Evolutionary conservation across 352 stramenopile genomes (phyloP), one percentile per base, ranked within the genome.

Genomic region (Phytophthora cajani): DNA sequence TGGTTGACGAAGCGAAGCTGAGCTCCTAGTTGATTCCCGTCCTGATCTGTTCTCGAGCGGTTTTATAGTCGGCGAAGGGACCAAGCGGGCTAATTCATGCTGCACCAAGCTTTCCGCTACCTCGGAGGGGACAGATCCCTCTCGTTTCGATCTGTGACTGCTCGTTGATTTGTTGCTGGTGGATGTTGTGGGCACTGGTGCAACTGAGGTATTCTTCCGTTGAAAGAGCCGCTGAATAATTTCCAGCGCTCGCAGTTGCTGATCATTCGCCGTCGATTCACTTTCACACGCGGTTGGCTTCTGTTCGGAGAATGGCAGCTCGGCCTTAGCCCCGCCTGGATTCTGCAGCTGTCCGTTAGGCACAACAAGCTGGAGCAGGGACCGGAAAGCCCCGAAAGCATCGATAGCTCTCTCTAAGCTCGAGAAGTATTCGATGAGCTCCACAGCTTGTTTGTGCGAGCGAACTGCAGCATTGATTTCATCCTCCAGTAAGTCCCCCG

Each of bases 311-410:
- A 12, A 6, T 36, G 58, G 30, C 9, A 38, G n/a, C 1, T 64
- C 58, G 1, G 27, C 30, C 19, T 58, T 72, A 14, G 42, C 5
- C 21, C 55, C 60, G 19, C 65, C 58, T 2, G 72, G 57, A 47
- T 58, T 74, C 2, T 71, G 69, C 1, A 85, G 49, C 36, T 82
- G 71, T 0, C 83, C 83, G 16, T 91, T 91, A 1, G 83, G 72
- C 16, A 89, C 74, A 25, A 91, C 64, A 10, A 91, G 74, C 59
- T 88, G 81, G 3, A 91, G 52, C 1, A 91, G 64, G 4, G 78
- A 60, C 4, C 72, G 72, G 53, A 89, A 89, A 0, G 72, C 62
- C 9, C 46, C 58, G 50, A 79, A 86, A 0, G 72, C 73, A 17
- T 82, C 75, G 10, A 82, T 72, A 0, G 63, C 25, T 50, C 73